Percentiles rank a stretch among this genome's conserved stretches.
phyloP scores from a whole-genome alignment of 768 basidiomycete species.

The Collybia nuda region DNA sequence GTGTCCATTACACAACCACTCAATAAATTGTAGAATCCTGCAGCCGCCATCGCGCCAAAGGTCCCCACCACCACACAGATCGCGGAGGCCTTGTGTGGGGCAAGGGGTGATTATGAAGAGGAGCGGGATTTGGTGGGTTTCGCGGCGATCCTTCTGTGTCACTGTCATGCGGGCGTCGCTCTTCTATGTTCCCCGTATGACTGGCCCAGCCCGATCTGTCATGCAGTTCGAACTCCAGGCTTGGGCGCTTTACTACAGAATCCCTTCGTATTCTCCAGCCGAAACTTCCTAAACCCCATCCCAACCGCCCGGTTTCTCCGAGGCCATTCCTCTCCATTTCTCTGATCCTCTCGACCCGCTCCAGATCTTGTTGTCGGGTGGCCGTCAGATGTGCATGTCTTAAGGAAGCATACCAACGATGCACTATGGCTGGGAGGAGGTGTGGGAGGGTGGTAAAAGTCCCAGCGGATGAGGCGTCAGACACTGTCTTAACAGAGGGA shows the following conservation, averaged over 20 bases:
- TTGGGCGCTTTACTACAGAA: background rate
- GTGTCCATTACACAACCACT: slow-evolving; percentile 8
- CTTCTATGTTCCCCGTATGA: slow-evolving; percentile 10
- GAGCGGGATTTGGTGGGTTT: no score
- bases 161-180: background rate
- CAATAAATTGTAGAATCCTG: slow-evolving; percentile 75
- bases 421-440: slow-evolving; percentile 39
- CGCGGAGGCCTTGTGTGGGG: slow-evolving; percentile 12
- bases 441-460: slow-evolving; percentile 30
- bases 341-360: slow-evolving; percentile 65
- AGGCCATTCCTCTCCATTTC: slow-evolving; percentile 47
- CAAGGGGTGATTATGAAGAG: no score
- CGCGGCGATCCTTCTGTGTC: slow-evolving; percentile 1
- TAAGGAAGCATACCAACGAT: slow-evolving; percentile 57
- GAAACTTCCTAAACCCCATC: slow-evolving; percentile 79
- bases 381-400: slow-evolving; percentile 73
- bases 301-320: slow-evolving; percentile 30
- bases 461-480: slow-evolving; percentile 12
- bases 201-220: slow-evolving; percentile 7
- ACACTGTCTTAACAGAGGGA: background rate
- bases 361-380: slow-evolving; percentile 67
- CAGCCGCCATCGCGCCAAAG: slow-evolving; percentile 70
- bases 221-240: slow-evolving; percentile 21
- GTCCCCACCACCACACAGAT: slow-evolving; percentile 83
- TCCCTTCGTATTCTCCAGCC: slow-evolving; percentile 34